Evolutionary conservation across 208 protist genomes (phyloP), one percentile per base, ranked within the genome.

Genomic region (Wallacemonas collosoma): DNA sequence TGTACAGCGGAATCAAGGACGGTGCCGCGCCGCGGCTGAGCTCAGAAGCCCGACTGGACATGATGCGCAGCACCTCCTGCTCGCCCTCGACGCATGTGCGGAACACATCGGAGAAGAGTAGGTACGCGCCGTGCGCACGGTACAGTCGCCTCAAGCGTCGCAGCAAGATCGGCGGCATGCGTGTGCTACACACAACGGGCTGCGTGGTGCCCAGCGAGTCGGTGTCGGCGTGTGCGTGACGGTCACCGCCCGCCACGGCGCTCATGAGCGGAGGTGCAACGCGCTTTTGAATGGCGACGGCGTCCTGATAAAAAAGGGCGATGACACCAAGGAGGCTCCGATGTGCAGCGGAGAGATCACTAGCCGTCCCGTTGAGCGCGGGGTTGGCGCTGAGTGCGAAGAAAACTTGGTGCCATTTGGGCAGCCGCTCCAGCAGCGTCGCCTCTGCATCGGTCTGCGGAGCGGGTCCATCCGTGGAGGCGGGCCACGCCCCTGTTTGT

Each of bases 371-470:
- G 58, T 70, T 62, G 62, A 86, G 69, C 11, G 73, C 71, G n/a
- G 73, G 61, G 62, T 86, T 81, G n/a, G 69, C 44, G 8, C 71
- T 45, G 2, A 86, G 44, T 39, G 81, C 72, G 67, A 82, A 86
- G 61, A 86, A 73, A 12, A 80, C 62, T 36, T 86, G 72, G 36
- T 86, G 81, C 81, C 81, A 86, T 53, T 72, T 55, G 17, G 70
- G 74, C 7, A 86, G 50, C 35, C 65, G 56, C 4, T 53, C 75
- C 17, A 68, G 62, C 12, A 60, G 38, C 15, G 55, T 71, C 69
- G 6, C 61, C 17, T 39, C 62, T 53, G 50, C 56, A 38, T 68
- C 67, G 5, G 63, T 17, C 12, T 12, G 45, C 45, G 45, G 45
- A 50, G 45, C 45, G 45, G 45, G 8, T 50, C 45, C 8, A 50